phyloP scores from a whole-genome alignment of 352 stramenopile species.

The Phytopythium delawarense region DNA sequence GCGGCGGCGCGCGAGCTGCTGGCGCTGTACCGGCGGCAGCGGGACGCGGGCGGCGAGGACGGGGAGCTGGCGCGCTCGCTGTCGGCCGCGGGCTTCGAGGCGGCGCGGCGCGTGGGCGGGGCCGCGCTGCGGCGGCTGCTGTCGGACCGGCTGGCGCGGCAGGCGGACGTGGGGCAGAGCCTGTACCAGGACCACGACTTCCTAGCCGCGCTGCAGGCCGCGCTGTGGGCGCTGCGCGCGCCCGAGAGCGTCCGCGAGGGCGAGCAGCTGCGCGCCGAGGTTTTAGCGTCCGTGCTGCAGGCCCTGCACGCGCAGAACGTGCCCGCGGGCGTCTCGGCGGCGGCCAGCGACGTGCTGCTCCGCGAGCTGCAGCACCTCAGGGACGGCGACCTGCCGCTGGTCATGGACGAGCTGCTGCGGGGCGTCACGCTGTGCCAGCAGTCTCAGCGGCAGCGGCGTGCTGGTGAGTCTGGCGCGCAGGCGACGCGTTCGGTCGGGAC shows the following conservation, averaged over 20 bases:
- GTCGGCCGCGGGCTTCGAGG: conserved; percentile 11
- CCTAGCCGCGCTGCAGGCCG: conserved; percentile 25
- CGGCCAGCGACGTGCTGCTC: conserved; percentile 20
- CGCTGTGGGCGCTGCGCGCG: conserved; percentile 31
- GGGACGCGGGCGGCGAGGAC: conserved; percentile 3
- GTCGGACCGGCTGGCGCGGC: conserved; percentile 11
- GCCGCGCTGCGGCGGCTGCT: conserved; percentile 26
- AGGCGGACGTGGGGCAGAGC: conserved; percentile 22
- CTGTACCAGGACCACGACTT: conserved; percentile 27
- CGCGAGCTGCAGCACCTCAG: conserved; percentile 35
- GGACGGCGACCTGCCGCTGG: conserved; percentile 17
- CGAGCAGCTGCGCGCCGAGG: conserved; percentile 18
- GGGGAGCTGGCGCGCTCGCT: neutral
- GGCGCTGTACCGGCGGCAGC: conserved; percentile 16
- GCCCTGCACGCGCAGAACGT: conserved; percentile 25
- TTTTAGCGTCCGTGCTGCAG: conserved; percentile 22
- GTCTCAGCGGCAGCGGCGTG: conserved; percentile 16
- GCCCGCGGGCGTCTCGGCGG: conserved; percentile 13
- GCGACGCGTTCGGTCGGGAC: too few species aligned
- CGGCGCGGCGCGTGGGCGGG: conserved; percentile 11
- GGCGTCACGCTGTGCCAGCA: conserved; percentile 23
- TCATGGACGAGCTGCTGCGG: conserved; percentile 31
- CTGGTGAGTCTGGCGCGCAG: conserved; percentile 9
- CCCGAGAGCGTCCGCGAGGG: conserved; percentile 11
- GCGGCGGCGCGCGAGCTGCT: conserved; percentile 21